Percentiles rank a stretch among this genome's conserved stretches.
These are phyloP conservation scores for Nemania abortiva DNA, from an alignment of 2,329 filamentous ascomycete genomes.

Conservation along the genomic window DNA sequence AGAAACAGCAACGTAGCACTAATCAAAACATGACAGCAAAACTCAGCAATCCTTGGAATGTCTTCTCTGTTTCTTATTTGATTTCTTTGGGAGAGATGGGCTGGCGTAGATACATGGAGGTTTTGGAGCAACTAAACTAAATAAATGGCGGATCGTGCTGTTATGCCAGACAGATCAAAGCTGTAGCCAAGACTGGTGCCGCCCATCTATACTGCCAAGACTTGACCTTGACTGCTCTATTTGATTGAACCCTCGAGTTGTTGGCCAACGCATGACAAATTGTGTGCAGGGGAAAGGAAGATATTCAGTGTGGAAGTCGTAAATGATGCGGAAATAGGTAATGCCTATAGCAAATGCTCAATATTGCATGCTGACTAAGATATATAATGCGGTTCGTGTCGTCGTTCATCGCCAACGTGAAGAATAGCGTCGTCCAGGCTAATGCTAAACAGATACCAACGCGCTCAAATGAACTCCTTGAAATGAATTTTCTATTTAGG, in stretches of 20 bases:
- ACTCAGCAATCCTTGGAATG: background rate
- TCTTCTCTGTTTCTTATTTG: constrained; percentile 8
- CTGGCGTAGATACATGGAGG: constrained; percentile 24
- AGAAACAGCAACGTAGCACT: background rate
- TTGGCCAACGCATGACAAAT: constrained; percentile 10
- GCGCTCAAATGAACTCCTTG: constrained; percentile 26
- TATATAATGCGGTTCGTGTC: constrained; percentile 47
- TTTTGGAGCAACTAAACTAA: constrained; percentile 6
- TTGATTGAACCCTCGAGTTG: constrained; percentile 1
- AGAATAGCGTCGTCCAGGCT: constrained; percentile 31
- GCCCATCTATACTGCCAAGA: constrained; percentile 2
- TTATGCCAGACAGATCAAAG: constrained; percentile 3
- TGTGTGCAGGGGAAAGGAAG: constrained; percentile 8
- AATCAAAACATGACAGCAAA: background rate
- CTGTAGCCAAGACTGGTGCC: background rate
- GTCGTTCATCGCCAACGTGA: constrained; percentile 44
- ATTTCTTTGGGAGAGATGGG: constrained; percentile 11
- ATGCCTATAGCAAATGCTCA: constrained; percentile 25
- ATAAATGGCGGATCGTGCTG: background rate
- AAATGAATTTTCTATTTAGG: constrained; percentile 30
- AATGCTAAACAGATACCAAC: constrained; percentile 35
- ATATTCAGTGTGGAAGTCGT: constrained; percentile 18
- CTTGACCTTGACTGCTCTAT: background rate
- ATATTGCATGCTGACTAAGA: constrained; percentile 42
- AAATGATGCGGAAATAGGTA: constrained; percentile 17